A percentile compares a stretch with the other conserved stretches of the same genome.
Conservation (phyloP, 2,329 filamentous ascomycete genomes). For the Cryphonectria naterciae region DNA sequence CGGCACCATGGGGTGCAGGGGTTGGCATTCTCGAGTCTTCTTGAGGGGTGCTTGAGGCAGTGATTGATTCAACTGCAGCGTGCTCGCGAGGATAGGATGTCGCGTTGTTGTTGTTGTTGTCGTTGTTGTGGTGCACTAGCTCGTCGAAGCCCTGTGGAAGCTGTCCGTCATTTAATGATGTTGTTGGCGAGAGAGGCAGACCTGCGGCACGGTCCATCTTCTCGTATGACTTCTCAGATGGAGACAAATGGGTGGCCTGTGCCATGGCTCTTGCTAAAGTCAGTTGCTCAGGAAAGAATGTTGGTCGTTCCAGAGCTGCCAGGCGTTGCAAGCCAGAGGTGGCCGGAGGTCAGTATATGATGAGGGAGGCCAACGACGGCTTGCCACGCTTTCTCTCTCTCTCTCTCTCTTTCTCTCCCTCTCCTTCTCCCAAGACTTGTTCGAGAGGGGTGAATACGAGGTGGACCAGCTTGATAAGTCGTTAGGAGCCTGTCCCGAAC, state of each 20-base stretch:
- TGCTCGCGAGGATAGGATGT: constrained; percentile 35
- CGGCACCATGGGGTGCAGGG: constrained; percentile 40
- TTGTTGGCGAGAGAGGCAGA: constrained; percentile 50
- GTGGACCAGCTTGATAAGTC: constrained; percentile 24
- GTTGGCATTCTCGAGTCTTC: constrained; percentile 44
- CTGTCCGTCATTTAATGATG: constrained; percentile 42
- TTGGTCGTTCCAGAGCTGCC: constrained; percentile 15
- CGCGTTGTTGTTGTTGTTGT: constrained; percentile 47
- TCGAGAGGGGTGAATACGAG: constrained; percentile 22
- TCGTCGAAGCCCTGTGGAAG: constrained; percentile 49
- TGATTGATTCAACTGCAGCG: constrained; percentile 34
- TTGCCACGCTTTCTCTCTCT: constrained; percentile 17
- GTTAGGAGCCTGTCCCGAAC: constrained; percentile 14
- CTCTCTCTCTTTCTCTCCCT: not conserved
- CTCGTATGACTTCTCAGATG: constrained; percentile 22
- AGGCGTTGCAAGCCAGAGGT: constrained; percentile 12
- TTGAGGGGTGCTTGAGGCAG: constrained; percentile 40
- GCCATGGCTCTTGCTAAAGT: constrained; percentile 21
- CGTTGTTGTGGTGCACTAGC: constrained; percentile 47
- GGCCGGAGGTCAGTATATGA: constrained; percentile 14
- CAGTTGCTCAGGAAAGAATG: constrained; percentile 17
- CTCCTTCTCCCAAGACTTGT: not conserved
- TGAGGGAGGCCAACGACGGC: constrained; percentile 8
- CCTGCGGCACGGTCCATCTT: constrained; percentile 42
- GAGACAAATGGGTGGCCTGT: constrained; percentile 24